Evolutionary conservation across 2,329 filamentous ascomycete genomes (phyloP).

Genomic region (Fusarium solani-melongenae): DNA sequence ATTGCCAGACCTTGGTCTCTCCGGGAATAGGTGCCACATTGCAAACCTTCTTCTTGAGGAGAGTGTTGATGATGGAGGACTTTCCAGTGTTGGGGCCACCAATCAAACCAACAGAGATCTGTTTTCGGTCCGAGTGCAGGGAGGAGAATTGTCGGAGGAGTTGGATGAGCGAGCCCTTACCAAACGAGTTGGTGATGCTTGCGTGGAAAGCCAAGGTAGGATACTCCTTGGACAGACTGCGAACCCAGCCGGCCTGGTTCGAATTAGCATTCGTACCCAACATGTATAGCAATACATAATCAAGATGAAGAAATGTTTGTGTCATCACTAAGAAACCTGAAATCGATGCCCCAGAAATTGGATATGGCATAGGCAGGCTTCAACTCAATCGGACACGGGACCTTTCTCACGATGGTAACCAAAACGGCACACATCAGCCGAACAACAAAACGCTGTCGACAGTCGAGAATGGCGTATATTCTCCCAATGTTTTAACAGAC

Average conservation of each 20-base stretch:
- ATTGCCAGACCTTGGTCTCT: conserved; percentile 98
- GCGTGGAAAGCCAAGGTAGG: conserved; percentile 96
- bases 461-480: conserved; percentile 71
- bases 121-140: conserved; percentile 89
- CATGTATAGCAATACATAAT: conserved; percentile 18
- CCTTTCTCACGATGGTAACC: conserved; percentile 80
- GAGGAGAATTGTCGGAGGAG: conserved; percentile 92
- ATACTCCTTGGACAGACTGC: conserved; percentile 86
- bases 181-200: conserved; percentile 94
- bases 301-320: conserved; percentile 70
- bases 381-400: conserved; percentile 96
- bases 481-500: conserved; percentile 99
- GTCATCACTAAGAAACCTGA: conserved; percentile 99
- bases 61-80: conserved; percentile 95
- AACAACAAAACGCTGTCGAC: conserved; percentile 49
- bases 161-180: conserved; percentile 93
- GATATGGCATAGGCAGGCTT: conserved; percentile 76
- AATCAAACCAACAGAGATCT: conserved; percentile 91
- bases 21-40: conserved; percentile 94
- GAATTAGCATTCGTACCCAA: conserved; percentile 36
- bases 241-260: conserved; percentile 89
- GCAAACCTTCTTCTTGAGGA: conserved; percentile 94
- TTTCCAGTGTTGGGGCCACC: conserved; percentile 89
- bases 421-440: conserved; percentile 89
- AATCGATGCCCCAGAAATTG: conserved; percentile 63